A percentile compares a stretch with the other conserved stretches of the same genome.
phyloP scores from a whole-genome alignment of 192 early-diverging fungal species.

The Coemansia asiatica region DNA sequence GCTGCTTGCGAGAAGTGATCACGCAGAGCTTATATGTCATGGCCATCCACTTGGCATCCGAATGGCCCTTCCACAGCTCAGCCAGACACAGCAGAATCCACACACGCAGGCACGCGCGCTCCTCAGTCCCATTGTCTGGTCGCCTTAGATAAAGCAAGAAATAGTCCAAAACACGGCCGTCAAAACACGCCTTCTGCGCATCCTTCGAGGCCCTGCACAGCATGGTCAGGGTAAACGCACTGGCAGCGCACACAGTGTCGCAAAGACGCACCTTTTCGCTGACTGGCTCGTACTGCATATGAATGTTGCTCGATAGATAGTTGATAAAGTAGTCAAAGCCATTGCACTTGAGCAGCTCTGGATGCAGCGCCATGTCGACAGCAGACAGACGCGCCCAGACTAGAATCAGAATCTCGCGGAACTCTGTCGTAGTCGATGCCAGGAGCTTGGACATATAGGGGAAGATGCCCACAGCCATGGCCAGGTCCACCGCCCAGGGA shows the following conservation, averaged over 20 bases:
- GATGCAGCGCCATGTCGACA: constrained; percentile 85
- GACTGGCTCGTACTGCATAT: constrained; percentile 51
- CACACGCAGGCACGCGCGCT: constrained; percentile 64
- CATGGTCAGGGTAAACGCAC: constrained; percentile 89
- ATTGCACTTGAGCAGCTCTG: constrained; percentile 87
- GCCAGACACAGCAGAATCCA: constrained; percentile 88
- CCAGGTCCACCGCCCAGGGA: constrained; percentile 91
- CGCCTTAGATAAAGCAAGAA: constrained; percentile 52
- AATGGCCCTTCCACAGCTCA: constrained; percentile 79
- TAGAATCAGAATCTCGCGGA: constrained; percentile 92
- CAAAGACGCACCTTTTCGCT: constrained; percentile 51
- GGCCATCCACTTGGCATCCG: constrained; percentile 60
- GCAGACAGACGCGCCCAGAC: constrained; percentile 97
- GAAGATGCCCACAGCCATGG: constrained; percentile 92
- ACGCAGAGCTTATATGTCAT: constrained; percentile 63
- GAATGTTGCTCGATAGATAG: constrained; percentile 75
- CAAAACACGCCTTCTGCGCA: constrained; percentile 83
- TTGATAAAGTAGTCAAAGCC: constrained; percentile 92
- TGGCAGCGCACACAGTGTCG: constrained; percentile 55
- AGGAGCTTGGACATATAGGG: constrained; percentile 96
- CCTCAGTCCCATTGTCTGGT: constrained; percentile 49
- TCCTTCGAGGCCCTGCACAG: constrained; percentile 83
- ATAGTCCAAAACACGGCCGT: constrained; percentile 52
- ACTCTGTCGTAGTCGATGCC: constrained; percentile 86
- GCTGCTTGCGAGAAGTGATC: constrained; percentile 61